phyloP scores from a whole-genome alignment of 306 rosid species.

The Sphenostylis stenocarpa region DNA sequence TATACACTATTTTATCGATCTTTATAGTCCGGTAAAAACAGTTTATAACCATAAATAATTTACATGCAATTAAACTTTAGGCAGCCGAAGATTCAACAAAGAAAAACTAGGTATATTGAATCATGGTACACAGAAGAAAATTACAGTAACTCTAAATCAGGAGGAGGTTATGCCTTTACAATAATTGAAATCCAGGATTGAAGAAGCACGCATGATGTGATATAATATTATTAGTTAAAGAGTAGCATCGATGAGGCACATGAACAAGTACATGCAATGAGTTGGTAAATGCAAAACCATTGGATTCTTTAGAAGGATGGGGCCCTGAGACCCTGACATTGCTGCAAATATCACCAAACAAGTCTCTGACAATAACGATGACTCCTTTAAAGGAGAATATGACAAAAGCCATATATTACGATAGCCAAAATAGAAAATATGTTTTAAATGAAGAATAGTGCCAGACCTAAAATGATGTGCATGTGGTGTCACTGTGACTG shows the following conservation, averaged over 20 bases:
- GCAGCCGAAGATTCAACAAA: too few species aligned
- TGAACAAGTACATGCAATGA: not conserved
- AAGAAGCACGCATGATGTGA: too few species aligned
- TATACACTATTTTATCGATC: too few species aligned
- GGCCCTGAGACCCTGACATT: constrained; percentile 11
- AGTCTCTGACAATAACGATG: not conserved
- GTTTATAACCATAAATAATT: too few species aligned
- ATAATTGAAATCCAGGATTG: too few species aligned
- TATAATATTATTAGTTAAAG: too few species aligned
- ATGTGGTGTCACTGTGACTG: not conserved
- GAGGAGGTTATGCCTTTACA: too few species aligned
- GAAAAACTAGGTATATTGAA: too few species aligned
- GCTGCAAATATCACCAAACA: not conserved
- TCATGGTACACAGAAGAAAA: too few species aligned
- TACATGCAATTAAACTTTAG: too few species aligned
- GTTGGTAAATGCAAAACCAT: constrained; percentile 7
- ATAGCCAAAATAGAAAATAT: not conserved
- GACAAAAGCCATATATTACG: constrained; percentile 11
- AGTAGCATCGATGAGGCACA: not conserved
- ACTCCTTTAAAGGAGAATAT: not conserved
- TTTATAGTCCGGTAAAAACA: too few species aligned
- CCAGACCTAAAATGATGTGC: constrained; percentile 28
- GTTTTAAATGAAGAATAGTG: not conserved
- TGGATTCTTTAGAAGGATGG: constrained; percentile 18
- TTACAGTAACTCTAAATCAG: too few species aligned